Base-by-base conservation (phyloP, 495 filamentous ascomycete genomes). In the Xylaria grammica region DNA sequence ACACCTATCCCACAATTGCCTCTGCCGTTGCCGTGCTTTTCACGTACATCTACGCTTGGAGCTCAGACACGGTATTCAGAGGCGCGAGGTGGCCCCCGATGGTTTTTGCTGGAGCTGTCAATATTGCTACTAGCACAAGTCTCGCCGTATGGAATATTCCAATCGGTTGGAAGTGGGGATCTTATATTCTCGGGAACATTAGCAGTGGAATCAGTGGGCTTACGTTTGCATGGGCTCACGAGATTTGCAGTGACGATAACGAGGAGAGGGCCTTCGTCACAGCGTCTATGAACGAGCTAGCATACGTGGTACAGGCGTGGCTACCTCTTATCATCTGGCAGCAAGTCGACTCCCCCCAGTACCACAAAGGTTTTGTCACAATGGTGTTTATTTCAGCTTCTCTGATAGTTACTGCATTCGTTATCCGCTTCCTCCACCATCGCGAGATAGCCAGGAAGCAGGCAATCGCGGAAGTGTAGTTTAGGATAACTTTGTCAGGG, bases 51-150 rank as follows among this genome's bases (percentile, higher is more conserved):
- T 75, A 79, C 55, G 72, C 77, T 13, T 77, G 77, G 79, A 65
- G 72, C 4, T 78, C 76, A 0, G 86, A 89, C 69, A 79, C 81
- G 0, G 49, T 87, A 4, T 79, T 86, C 24, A 73, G 75, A 27
- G 86, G 85, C 8, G 77, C 73, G 22, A 77, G 86, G 10, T 87
- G 85, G 85, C 85, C 84, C 19, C 79, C 77, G 4, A 77, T 79
- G 58, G 63, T 79, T 13, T 75, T 81, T 38, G 79, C 75, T 7
- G 77, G 77, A 4, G 32, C 67, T 4, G 71, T 81, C 36, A 79
- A 78, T 63, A 77, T 80, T 53, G 67, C 81, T 60, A 74, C 72
- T 17, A 71, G 77, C 63, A 66, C 74, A 20, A 76, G 79, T 62
- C 71, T 79, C 4, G 71, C 76, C 3, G 74, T 78, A n/a, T 79